Conservation (phyloP, 495 filamentous ascomycete species). For the Cryomyces antarcticus region DNA sequence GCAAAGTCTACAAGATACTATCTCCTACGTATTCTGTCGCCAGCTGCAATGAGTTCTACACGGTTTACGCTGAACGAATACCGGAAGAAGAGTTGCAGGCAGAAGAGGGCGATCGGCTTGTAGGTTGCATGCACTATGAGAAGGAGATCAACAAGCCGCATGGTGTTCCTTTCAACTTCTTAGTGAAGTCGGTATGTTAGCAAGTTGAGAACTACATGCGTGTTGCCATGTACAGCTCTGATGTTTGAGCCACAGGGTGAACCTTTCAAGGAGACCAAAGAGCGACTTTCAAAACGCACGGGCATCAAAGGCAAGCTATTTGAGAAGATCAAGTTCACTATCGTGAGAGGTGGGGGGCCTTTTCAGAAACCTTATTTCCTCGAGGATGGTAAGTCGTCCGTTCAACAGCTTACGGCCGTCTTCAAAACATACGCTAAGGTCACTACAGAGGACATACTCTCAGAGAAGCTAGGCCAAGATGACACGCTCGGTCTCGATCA, state of each 20-base stretch:
- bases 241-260: conserved; percentile 37
- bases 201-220: not conserved
- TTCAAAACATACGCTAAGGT: not conserved
- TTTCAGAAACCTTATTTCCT: conserved; percentile 55
- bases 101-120: conserved; percentile 29
- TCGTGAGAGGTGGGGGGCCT: conserved; percentile 44
- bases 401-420: not conserved
- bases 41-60: conserved; percentile 67
- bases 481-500: conserved; percentile 85
- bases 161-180: conserved; percentile 78
- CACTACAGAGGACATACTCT: conserved; percentile 57
- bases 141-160: conserved; percentile 58
- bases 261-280: conserved; percentile 73
- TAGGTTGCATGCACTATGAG: conserved; percentile 81
- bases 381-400: conserved; percentile 50
- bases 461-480: conserved; percentile 47
- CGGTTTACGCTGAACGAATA: conserved; percentile 57
- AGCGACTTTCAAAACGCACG: conserved; percentile 70
- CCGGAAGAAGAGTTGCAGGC: conserved; percentile 47
- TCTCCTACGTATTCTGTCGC: conserved; percentile 39
- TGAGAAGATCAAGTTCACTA: conserved; percentile 93
- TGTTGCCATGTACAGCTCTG: not conserved
- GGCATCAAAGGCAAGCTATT: conserved; percentile 95
- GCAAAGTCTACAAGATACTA: conserved; percentile 65
- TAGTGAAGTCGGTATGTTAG: conserved; percentile 54